Evolutionary conservation across 768 basidiomycete genomes (phyloP), one percentile per base, ranked within the genome.

Genomic region (Pleurotus tuoliensis): DNA sequence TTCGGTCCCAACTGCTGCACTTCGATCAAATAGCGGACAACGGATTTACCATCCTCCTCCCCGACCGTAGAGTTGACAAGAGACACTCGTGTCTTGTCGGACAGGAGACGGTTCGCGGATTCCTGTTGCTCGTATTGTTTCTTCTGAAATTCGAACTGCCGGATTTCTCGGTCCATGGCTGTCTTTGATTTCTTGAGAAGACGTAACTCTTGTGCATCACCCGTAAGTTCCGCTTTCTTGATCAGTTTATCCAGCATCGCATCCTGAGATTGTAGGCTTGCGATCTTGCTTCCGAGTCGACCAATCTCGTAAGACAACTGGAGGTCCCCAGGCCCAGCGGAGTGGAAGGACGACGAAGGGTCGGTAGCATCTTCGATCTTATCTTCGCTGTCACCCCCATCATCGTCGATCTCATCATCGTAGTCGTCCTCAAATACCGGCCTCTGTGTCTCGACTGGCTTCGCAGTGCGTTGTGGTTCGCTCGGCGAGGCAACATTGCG

Each of bases 41-140:
- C 92, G 22, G 90, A 86, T 67, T 92, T 95, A 5, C 94, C 93
- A 43, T 84, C 85, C 58, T 93, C 92, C 54, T 94, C 90, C 0
- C 86, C 87, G 1, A 86, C 80, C 0, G 92, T 83, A 4, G 92
- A 92, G 58, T 83, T 93, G 13, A 92, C 85, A 43, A 99, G 92
- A 3, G 82, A 78, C n/a, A 96, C 87, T 59, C 76, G 82, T 3
- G 94, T 98, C 27, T 92, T 81, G 20, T 90, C 86, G 1, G 94
- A 88, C 20, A 92, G 73, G 2, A 98, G 82, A 15, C 89, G 81
- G 65, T 94, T 97, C 20, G 92, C 91, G n/a, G 83, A 77, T 66
- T 97, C 94, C 69, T 98, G 95, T 65, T 93, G 90, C 66, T 96
- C 91, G 66, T 92, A 98, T 65, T 98, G 95, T 9, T 81, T 80